Evolutionary conservation across 1,284 basidiomycete species (phyloP).

Genomic region (Cystobasidiaceae sp.): DNA sequence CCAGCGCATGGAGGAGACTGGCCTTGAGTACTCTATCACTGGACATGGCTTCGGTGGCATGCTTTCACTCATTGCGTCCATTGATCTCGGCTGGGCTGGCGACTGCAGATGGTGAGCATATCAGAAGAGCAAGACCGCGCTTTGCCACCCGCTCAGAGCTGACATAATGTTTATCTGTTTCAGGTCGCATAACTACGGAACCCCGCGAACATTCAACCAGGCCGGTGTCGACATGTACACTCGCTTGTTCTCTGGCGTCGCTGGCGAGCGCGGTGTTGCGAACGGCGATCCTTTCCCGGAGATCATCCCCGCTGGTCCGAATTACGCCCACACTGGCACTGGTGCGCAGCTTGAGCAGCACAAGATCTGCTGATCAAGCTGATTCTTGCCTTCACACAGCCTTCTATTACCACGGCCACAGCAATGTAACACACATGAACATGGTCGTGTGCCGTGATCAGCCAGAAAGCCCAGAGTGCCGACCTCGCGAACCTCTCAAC

Average conservation of each 20-base stretch:
- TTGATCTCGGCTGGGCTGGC: slow-evolving; percentile 30
- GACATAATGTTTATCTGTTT: not conserved
- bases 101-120: slow-evolving; percentile 13
- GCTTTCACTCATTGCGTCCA: slow-evolving; percentile 25
- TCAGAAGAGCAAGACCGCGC: not conserved
- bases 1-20: slow-evolving; percentile 16
- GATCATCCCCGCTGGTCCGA: slow-evolving; percentile 23
- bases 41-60: slow-evolving; percentile 30
- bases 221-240: slow-evolving; percentile 29
- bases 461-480: slow-evolving; percentile 2
- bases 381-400: not conserved
- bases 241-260: slow-evolving; percentile 26
- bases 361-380: not conserved
- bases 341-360: not conserved
- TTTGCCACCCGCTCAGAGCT: not conserved
- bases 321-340: slow-evolving; percentile 29
- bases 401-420: slow-evolving; percentile 14
- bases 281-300: slow-evolving; percentile 27
- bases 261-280: slow-evolving; percentile 30
- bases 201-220: slow-evolving; percentile 31
- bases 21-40: slow-evolving; percentile 11
- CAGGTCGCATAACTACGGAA: slow-evolving; percentile 20
- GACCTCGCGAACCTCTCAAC: slow-evolving; percentile 5
- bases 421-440: slow-evolving; percentile 12
- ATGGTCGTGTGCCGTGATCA: slow-evolving; percentile 20